Evolutionary conservation across 1,284 basidiomycete species (phyloP), one percentile per base, ranked within the genome.

Genomic region (Cerrena zonata): DNA sequence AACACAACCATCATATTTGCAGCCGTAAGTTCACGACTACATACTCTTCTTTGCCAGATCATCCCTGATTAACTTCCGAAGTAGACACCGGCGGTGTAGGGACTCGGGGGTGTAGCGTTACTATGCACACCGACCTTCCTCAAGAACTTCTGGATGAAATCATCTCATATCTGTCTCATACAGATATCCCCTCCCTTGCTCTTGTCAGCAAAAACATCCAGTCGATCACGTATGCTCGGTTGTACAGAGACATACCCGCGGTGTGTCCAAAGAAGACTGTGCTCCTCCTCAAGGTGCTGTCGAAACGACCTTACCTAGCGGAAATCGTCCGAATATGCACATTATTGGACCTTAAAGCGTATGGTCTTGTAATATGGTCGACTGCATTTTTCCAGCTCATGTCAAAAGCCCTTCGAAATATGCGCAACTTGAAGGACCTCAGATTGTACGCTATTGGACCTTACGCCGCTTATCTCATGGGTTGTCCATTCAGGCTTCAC

Each of bases 341-440:
- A 5, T 22, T 42, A 22, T 42, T 22, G 19, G 41, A 42, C 22
- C 41, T 42, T 22, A 42, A 24, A 22, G 3, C 7, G 13, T 42
- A 42, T 13, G 21, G 3, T 27, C 40, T 53, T 15, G 34, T 49
- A 24, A 42, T 46, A 12, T 18, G 26, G 34, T 45, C 48, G 24
- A 22, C 34, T 25, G 43, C 45, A 4, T 50, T 53, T 23, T 40
- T 13, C 4, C 25, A 27, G 26, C 48, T 53, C n/a, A 38, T 50
- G 27, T 40, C 48, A 24, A 5, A 40, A n/a, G 52, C 48, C 4
- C 40, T 53, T 1, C 48, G 43, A 18, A 49, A 53, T 23, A 50
- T 45, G 22, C 25, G 19, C 5, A 45, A 44, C 11, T 45, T 53
- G 5, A 22, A 12, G 7, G 36, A 26, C 5, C 36, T 53, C 2